Evolutionary conservation across 306 rosid genomes (phyloP).

Genomic region (Dalbergia cultrata): DNA sequence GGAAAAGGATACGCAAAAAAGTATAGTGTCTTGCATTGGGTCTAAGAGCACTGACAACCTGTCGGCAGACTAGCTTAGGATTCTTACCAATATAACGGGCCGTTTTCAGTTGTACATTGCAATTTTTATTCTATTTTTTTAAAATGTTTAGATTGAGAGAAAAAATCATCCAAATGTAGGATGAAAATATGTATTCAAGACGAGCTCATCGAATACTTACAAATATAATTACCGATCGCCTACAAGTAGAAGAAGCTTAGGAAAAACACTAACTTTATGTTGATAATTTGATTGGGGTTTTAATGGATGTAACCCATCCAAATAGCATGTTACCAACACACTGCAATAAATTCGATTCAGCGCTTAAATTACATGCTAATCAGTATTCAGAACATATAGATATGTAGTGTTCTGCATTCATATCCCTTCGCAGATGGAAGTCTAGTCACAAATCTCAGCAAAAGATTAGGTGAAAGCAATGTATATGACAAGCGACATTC

Average conservation of each 20-base stretch:
- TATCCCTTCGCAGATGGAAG: neutral
- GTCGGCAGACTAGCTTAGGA: conserved; percentile 41
- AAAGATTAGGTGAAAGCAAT: conserved; percentile 56
- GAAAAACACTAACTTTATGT: neutral
- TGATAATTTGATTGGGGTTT: conserved; percentile 25
- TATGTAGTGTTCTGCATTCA: conserved; percentile 1
- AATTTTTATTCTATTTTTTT: neutral
- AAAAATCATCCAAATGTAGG: too few species aligned
- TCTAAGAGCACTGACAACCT: conserved; percentile 44
- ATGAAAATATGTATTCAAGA: too few species aligned
- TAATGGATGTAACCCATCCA: conserved; percentile 17
- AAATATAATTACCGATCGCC: too few species aligned
- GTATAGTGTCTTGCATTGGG: conserved; percentile 12
- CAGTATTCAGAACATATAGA: neutral
- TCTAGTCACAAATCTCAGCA: conserved; percentile 40
- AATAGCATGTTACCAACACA: neutral
- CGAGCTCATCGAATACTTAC: too few species aligned
- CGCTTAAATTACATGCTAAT: conserved; percentile 25
- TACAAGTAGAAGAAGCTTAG: too few species aligned
- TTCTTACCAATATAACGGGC: neutral
- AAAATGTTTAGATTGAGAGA: too few species aligned
- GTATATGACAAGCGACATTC: conserved; percentile 28
- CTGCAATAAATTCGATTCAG: neutral
- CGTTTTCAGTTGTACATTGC: neutral
- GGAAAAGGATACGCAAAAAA: conserved; percentile 6